Evolutionary conservation across 2,329 filamentous ascomycete species (phyloP), one percentile per base, ranked within the genome.

Genomic region (Truncatella angustata): DNA sequence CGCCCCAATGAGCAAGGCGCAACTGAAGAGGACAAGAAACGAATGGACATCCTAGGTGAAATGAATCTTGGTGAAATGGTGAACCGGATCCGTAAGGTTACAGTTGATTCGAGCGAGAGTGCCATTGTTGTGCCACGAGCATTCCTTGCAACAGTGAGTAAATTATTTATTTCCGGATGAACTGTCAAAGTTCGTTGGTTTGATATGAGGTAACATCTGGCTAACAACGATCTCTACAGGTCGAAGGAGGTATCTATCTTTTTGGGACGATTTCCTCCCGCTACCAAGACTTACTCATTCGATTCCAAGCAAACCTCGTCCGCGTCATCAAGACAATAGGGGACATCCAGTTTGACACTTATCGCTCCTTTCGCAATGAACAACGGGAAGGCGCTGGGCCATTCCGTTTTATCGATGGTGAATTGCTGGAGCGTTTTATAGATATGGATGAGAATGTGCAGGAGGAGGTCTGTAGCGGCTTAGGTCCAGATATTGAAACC

Each of bases 41-140:
- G 84, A 24, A 72, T 97, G 58, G 80, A 90, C 37, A 77, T 91
- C 4, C 90, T 84, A 1, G 87, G 88, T 54, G 92, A 97, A 69
- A 84, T 97, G 56, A 85, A 87, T 40, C 76, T 99, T 9, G 92
- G 94, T 1, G 93, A 99, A 68, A 91, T 94, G 81, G 90, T 97
- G 51, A 99, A 99, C 65, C 82, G 85, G 28, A 96, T 97, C 51
- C 82, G 87, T 20, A 82, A 82, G 24, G 82, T 97, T 16, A 78
- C 86, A 50, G 83, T 95, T 9, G 78, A 83, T 24, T 76, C 84
- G 3, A 79, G 78, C 16, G 73, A 83, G 30, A 85, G 79, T 57
- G 84, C 89, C 7, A 76, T 87, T 23, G 84, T 97, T 6, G 74
- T 87, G 6, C 93, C 94, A 0, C 85, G 83, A 63, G 94, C 94